Conservation (phyloP, 345 rosid species). For the thale cress (Arabidopsis thaliana) region TAIR10.1 NC_003076.8:23929501-23930000, state of each 20-base stretch:
- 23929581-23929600: background rate
- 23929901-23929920: background rate
- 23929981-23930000: background rate
- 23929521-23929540: conserved; percentile 15
- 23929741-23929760: background rate
- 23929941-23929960: background rate
- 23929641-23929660: conserved; percentile 14
- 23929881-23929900: background rate
- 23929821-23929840: background rate
- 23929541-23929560: conserved; percentile 3
- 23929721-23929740: background rate
- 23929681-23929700: conserved; percentile 8
- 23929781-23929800: background rate
- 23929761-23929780: background rate
- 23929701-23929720: background rate
- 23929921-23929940: background rate
- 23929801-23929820: background rate
- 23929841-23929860: too few relatives aligned
- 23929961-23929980: background rate
- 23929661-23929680: conserved; percentile 5
- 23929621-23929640: conserved; percentile 8
- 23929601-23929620: conserved; percentile 25
- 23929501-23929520: background rate
- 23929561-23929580: conserved; percentile 5
- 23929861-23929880: background rate